Percentiles rank a stretch among this genome's conserved stretches.
These are phyloP conservation scores for Croton laevigatus DNA, from an alignment of 441 rosid species.

Conservation along the genomic window DNA sequence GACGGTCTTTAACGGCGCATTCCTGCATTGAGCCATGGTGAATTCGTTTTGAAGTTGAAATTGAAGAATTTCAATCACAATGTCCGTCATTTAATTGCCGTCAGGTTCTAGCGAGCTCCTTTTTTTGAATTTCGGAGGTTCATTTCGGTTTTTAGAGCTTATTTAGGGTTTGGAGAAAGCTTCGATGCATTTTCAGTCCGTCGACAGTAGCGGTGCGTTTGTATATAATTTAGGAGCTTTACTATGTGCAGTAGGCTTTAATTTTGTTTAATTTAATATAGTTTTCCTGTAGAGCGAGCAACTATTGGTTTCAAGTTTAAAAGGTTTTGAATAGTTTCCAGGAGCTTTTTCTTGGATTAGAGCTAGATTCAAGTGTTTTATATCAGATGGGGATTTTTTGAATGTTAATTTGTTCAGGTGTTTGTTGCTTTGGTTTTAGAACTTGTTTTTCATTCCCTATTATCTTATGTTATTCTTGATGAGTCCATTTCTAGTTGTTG, in stretches of 20 bases:
- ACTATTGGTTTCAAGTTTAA: neutral
- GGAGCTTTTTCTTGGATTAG: slow-evolving; percentile 8
- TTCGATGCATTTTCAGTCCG: neutral
- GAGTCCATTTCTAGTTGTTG: slow-evolving; percentile 9
- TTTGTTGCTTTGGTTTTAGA: slow-evolving; percentile 28
- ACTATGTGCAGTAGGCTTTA: neutral
- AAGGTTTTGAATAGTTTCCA: neutral
- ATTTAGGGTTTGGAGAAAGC: slow-evolving; percentile 11
- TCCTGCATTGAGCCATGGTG: neutral
- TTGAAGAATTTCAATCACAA: neutral
- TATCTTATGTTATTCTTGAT: neutral
- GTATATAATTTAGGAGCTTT: neutral
- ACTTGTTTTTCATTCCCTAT: neutral
- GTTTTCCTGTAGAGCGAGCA: neutral
- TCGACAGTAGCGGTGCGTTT: slow-evolving; percentile 12
- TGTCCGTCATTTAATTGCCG: neutral
- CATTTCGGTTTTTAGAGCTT: neutral
- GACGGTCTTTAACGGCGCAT: neutral
- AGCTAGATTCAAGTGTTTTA: slow-evolving; percentile 2
- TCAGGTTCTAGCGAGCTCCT: neutral
- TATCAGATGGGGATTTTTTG: neutral
- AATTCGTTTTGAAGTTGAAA: neutral
- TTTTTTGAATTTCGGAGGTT: neutral
- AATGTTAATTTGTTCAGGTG: slow-evolving; percentile 9
- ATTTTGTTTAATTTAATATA: neutral